These are phyloP conservation scores for Amphibolis antarctica DNA, from an alignment of 106 monocot species.

Conservation along the genomic window DNA sequence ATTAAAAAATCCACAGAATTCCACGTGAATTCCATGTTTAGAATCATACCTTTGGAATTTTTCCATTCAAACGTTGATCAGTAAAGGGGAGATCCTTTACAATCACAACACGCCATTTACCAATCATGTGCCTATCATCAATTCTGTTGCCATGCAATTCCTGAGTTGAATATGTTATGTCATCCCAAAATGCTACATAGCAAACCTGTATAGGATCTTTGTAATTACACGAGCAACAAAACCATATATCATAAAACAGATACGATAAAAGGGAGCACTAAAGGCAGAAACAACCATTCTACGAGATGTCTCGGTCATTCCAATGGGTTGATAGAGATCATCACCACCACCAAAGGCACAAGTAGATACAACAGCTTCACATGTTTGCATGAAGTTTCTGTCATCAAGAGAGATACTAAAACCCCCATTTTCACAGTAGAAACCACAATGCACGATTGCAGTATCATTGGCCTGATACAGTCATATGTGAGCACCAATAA, in stretches of 20 bases:
- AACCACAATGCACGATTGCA: slow-evolving; percentile 76
- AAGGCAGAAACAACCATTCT: slow-evolving; percentile 32
- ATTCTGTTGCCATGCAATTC: slow-evolving; percentile 51
- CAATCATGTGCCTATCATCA: slow-evolving; percentile 51
- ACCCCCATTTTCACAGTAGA: slow-evolving; percentile 76
- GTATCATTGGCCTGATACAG: slow-evolving; percentile 51
- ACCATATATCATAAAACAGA: neutral
- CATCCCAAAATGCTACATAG: slow-evolving; percentile 98
- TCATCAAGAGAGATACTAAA: slow-evolving; percentile 74
- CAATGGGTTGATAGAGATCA: slow-evolving; percentile 96
- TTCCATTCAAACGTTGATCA: slow-evolving; percentile 95
- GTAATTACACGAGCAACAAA: neutral
- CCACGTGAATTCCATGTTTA: neutral
- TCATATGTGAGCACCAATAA: neutral
- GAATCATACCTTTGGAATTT: slow-evolving; percentile 72
- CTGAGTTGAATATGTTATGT: slow-evolving; percentile 65
- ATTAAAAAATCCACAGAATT: neutral
- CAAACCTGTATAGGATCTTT: slow-evolving; percentile 49
- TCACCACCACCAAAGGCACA: slow-evolving; percentile 97
- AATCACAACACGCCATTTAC: slow-evolving; percentile 83
- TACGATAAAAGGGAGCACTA: neutral
- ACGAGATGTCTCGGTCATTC: slow-evolving; percentile 72
- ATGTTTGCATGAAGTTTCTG: slow-evolving; percentile 60
- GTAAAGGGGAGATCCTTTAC: slow-evolving; percentile 84
- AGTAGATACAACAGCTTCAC: slow-evolving; percentile 75